phyloP scores from a whole-genome alignment of 2,329 filamentous ascomycete species.

The Hymenoscyphus repandus region DNA sequence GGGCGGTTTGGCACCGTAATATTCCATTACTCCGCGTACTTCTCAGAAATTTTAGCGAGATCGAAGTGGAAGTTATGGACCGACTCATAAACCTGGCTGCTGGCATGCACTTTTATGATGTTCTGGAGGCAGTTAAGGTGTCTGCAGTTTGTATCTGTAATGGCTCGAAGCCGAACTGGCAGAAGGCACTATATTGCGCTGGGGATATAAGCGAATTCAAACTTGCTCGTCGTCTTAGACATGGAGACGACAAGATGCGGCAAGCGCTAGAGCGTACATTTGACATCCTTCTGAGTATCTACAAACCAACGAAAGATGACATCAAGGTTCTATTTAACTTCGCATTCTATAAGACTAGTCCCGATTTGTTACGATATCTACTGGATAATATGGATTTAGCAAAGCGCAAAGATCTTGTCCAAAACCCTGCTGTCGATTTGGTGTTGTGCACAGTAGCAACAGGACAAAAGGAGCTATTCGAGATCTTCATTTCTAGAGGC shows the following conservation, averaged over 20 bases:
- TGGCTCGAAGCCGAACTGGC: neutral
- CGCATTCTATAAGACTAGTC: neutral
- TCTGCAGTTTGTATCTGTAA: neutral
- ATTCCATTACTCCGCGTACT: neutral
- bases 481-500: neutral
- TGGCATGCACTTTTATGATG: constrained; percentile 3
- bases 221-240: neutral
- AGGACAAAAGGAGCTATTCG: neutral
- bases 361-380: neutral
- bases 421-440: neutral
- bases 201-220: neutral
- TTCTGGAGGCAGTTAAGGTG: neutral
- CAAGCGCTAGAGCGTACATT: neutral
- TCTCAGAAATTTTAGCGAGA: neutral
- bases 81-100: neutral
- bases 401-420: neutral
- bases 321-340: neutral
- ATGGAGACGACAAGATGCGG: neutral
- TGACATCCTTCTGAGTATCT: neutral
- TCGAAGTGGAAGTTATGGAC: neutral
- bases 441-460: neutral
- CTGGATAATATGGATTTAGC: neutral
- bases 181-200: neutral
- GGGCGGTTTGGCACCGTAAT: constrained; percentile 4
- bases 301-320: neutral